Evolutionary conservation across 2,329 filamentous ascomycete genomes (phyloP).

Genomic region (Penicillium sp.): DNA sequence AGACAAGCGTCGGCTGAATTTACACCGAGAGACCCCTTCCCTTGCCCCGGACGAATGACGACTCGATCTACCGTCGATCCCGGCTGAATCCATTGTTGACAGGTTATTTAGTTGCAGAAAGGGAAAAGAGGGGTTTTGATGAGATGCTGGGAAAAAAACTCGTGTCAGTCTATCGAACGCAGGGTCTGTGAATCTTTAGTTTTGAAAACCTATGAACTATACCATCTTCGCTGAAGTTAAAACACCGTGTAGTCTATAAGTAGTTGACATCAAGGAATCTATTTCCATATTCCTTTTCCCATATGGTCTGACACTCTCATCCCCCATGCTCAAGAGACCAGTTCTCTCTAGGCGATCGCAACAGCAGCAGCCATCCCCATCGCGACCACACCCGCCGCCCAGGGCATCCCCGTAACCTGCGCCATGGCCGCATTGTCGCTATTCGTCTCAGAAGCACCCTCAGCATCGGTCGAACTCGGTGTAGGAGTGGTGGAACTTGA

Average conservation of each 20-base stretch:
- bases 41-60: neutral
- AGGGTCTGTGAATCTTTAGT: too few relatives aligned
- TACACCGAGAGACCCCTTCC: constrained; percentile 2
- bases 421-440: neutral
- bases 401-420: neutral
- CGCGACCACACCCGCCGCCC: neutral
- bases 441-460: neutral
- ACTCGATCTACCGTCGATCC: neutral
- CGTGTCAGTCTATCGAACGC: too few relatives aligned
- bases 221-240: too few relatives aligned
- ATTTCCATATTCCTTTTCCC: too few relatives aligned
- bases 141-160: too few relatives aligned
- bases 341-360: neutral
- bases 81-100: neutral
- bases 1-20: constrained; percentile 6
- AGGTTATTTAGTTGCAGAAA: neutral
- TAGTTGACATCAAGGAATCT: too few relatives aligned
- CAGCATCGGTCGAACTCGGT: neutral
- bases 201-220: too few relatives aligned
- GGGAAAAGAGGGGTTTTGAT: too few relatives aligned
- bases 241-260: too few relatives aligned
- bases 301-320: too few relatives aligned
- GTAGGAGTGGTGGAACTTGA: neutral
- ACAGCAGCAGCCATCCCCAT: neutral
- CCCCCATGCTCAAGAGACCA: too few relatives aligned